Evolutionary conservation across 2,329 filamentous ascomycete genomes (phyloP), one percentile per base, ranked within the genome.

Genomic region (Cladophialophora bantiana): DNA sequence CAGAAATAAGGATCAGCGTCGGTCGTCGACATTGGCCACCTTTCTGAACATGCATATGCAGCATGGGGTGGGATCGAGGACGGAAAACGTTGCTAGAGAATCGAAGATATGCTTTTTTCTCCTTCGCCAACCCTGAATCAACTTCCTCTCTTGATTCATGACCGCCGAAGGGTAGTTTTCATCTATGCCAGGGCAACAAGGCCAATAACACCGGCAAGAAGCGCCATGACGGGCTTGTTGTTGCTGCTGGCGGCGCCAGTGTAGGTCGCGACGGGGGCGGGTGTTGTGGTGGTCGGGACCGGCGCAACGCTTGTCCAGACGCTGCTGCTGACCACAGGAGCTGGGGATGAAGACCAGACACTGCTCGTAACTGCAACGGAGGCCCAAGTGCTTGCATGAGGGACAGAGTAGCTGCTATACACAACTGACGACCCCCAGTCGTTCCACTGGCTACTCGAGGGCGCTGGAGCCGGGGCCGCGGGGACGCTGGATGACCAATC

Each of bases 211-310:
- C 66, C 67, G 52, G 68, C 70, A 12, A 69, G 48, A 12, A 72
- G 60, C 54, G 69, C 68, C 38, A 70, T 60, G 45, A 67, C 70
- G 53, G 70, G 68, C 68, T 71, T 72, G 70, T 69, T 69, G 56
- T 71, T 70, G 68, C 52, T 64, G 62, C 42, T 64, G 57, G 70
- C 70, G 57, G 67, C 67, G 54, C 68, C 70, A 20, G 66, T 68
- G 52, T 64, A 70, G 7, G 64, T 67, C 54, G 65, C 62, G 40
- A 62, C 59, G 13, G 69, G 53, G 40, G 67, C 57, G 36, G 63
- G 36, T 10, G 59, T 52, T 4, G 64, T 59, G 45, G 68, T 60
- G 54, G 32, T 57, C 12, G 62, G n/a, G 9, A 42, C 20, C 3
- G 69, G 62, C 31, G 52, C 38, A 12, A 62, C 50, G 55, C 54